Evolutionary conservation across 208 protist species (phyloP).

Genomic region (Trypanosoma mega): DNA sequence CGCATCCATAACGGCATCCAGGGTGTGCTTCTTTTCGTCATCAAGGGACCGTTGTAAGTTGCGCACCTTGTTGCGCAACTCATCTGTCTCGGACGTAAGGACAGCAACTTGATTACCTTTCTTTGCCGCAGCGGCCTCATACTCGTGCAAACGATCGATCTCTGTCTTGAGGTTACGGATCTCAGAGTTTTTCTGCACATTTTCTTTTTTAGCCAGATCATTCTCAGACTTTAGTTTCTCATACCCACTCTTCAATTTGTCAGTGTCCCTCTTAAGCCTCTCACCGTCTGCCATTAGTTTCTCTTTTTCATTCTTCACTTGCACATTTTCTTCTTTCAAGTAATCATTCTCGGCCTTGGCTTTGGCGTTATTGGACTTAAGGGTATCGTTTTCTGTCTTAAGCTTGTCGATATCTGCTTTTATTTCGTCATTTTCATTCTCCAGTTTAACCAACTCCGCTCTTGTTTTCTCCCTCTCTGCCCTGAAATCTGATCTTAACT

Average conservation of each 20-base stretch:
- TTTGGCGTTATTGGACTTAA: background rate
- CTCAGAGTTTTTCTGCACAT: background rate
- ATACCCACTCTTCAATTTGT: background rate
- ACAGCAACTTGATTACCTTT: background rate
- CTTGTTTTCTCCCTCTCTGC: background rate
- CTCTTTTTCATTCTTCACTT: too few species aligned
- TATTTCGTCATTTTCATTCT: background rate
- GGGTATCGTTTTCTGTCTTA: background rate
- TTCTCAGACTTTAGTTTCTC: background rate
- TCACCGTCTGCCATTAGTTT: background rate
- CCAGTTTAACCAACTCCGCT: background rate
- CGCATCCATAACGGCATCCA: background rate
- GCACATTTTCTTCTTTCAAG: background rate
- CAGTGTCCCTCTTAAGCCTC: background rate
- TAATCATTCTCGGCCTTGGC: background rate
- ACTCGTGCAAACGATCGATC: too few species aligned
- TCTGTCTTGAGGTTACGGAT: too few species aligned
- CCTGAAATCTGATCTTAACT: too few species aligned
- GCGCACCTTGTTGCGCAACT: background rate
- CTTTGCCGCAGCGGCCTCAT: too few species aligned
- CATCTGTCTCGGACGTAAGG: background rate
- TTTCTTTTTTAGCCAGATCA: slow-evolving; percentile 1
- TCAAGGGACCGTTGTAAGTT: background rate
- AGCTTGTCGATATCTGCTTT: background rate
- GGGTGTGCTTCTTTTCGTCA: background rate